phyloP scores from a whole-genome alignment of 2,329 filamentous ascomycete species.

The Didymella lethalis region DNA sequence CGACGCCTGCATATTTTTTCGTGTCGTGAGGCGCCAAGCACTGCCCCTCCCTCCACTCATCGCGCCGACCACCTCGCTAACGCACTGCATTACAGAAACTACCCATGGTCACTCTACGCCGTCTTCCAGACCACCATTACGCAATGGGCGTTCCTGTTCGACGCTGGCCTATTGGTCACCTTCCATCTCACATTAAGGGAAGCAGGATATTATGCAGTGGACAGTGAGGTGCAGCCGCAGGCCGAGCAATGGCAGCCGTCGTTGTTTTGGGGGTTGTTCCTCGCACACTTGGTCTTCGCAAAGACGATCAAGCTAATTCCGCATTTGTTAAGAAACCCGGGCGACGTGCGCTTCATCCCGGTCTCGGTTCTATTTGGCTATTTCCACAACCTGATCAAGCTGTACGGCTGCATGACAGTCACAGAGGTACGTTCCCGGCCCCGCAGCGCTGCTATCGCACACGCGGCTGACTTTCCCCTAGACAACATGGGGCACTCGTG shows the following conservation, averaged over 20 bases:
- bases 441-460: conserved; percentile 34
- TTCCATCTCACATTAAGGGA: conserved; percentile 45
- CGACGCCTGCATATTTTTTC: conserved; percentile 34
- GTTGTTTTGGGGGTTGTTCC: conserved; percentile 45
- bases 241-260: conserved; percentile 34
- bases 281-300: conserved; percentile 70
- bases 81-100: conserved; percentile 67
- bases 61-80: conserved; percentile 38
- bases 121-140: conserved; percentile 92
- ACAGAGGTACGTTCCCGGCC: conserved; percentile 48
- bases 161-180: conserved; percentile 59
- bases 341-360: conserved; percentile 79
- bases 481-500: conserved; percentile 96
- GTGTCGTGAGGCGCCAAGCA: conserved; percentile 40
- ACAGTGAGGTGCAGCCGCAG: conserved; percentile 25
- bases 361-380: conserved; percentile 92
- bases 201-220: conserved; percentile 40
- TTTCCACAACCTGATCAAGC: conserved; percentile 90
- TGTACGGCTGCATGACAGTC: conserved; percentile 81
- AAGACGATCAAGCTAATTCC: conserved; percentile 92
- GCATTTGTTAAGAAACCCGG: conserved; percentile 83
- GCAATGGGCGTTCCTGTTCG: conserved; percentile 81
- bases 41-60: conserved; percentile 36
- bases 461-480: conserved; percentile 52
- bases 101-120: conserved; percentile 92